A percentile compares a stretch with the other conserved stretches of the same genome.
phyloP scores from a whole-genome alignment of 2,329 filamentous ascomycete species.

The Claviceps quebecensis region DNA sequence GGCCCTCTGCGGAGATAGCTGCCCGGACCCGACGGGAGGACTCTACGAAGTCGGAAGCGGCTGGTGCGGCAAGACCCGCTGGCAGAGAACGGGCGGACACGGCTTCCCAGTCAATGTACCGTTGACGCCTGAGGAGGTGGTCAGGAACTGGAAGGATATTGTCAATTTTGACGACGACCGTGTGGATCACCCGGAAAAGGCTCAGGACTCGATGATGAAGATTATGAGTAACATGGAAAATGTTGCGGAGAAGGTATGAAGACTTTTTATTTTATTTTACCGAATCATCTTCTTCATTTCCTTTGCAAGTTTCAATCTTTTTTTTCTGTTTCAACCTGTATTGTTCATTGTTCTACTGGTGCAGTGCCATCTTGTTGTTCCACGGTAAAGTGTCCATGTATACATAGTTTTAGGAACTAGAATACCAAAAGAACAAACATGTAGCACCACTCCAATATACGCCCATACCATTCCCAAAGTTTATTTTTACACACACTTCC shows the following conservation, averaged over 20 bases:
- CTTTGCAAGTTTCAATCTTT: not conserved
- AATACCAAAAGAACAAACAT: constrained; percentile 3
- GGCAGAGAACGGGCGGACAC: constrained; percentile 82
- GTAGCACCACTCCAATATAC: not conserved
- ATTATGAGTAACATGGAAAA: constrained; percentile 74
- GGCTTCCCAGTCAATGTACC: constrained; percentile 80
- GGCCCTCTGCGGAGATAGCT: constrained; percentile 71
- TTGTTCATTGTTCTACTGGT: constrained; percentile 1
- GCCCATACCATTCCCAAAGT: too few relatives aligned
- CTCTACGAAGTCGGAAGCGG: constrained; percentile 92
- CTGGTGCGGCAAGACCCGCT: constrained; percentile 83
- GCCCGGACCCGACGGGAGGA: constrained; percentile 70
- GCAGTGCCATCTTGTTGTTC: not conserved
- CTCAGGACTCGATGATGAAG: constrained; percentile 63
- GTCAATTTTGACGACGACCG: constrained; percentile 77
- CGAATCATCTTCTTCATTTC: not conserved
- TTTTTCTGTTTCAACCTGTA: constrained; percentile 4
- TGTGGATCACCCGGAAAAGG: constrained; percentile 72
- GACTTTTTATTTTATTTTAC: constrained; percentile 1
- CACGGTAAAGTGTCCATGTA: constrained; percentile 6
- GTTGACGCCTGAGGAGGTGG: constrained; percentile 73
- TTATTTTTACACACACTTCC: too few relatives aligned
- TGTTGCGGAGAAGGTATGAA: constrained; percentile 51
- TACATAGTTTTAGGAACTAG: constrained; percentile 8
- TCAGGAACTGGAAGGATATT: constrained; percentile 63